These are phyloP conservation scores for Nemania diffusa DNA, from an alignment of 2,329 filamentous ascomycete species.

Conservation along the genomic window DNA sequence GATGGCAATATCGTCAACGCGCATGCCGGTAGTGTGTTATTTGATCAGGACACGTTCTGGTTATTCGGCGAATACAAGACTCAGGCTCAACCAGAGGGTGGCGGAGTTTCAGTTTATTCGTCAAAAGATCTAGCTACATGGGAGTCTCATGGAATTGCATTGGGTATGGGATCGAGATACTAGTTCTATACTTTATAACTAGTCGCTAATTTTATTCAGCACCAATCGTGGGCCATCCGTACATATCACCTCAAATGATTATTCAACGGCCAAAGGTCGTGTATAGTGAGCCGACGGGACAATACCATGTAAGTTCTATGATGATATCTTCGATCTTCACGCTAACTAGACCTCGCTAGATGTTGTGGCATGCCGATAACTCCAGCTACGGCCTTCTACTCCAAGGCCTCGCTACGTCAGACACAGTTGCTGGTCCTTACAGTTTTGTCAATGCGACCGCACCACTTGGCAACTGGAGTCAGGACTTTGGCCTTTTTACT, in stretches of 20 bases:
- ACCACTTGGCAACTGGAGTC: conserved; percentile 70
- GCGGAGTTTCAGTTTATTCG: conserved; percentile 69
- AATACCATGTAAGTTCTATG: conserved; percentile 63
- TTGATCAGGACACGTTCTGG: conserved; percentile 66
- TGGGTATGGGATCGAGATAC: conserved; percentile 53
- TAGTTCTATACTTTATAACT: not conserved
- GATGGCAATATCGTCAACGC: conserved; percentile 69
- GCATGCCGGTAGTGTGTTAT: conserved; percentile 66
- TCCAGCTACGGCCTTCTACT: conserved; percentile 65
- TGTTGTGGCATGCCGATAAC: conserved; percentile 72
- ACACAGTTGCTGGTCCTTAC: conserved; percentile 65
- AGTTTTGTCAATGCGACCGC: conserved; percentile 63
- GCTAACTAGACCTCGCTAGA: conserved; percentile 44
- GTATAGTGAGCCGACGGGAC: conserved; percentile 62
- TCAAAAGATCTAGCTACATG: conserved; percentile 70
- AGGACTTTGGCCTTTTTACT: conserved; percentile 70
- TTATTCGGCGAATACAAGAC: conserved; percentile 72
- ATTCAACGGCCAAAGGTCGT: conserved; percentile 72
- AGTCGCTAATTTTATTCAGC: conserved; percentile 46
- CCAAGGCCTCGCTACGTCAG: conserved; percentile 65
- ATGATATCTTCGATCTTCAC: not conserved
- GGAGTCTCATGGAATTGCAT: conserved; percentile 65
- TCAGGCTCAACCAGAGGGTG: conserved; percentile 67
- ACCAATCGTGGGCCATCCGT: conserved; percentile 64
- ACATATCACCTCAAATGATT: conserved; percentile 65